A percentile compares a stretch with the other conserved stretches of the same genome.
Evolutionary conservation across 768 basidiomycete genomes (phyloP).

Genomic region (Leccinellum rugosiceps): DNA sequence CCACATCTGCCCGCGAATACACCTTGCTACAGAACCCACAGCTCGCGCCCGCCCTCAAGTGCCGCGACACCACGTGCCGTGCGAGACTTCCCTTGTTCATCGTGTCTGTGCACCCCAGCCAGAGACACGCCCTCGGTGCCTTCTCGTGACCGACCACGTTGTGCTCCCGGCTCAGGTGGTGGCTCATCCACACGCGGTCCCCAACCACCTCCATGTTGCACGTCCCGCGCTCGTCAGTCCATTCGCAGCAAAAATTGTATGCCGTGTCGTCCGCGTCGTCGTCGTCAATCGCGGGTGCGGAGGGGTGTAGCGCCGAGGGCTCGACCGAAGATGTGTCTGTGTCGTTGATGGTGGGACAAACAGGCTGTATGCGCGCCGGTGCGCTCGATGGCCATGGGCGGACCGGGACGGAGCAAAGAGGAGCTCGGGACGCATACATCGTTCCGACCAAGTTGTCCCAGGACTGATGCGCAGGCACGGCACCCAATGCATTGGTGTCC

Average conservation of each 20-base stretch:
- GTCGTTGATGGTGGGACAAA: background rate
- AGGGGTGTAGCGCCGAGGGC: background rate
- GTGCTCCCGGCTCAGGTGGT: constrained; percentile 21
- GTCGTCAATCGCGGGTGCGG: background rate
- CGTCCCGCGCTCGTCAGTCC: constrained; percentile 17
- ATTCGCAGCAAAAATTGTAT: constrained; percentile 14
- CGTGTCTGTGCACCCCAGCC: constrained; percentile 21
- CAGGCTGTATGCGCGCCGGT: background rate
- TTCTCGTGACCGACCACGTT: constrained; percentile 20
- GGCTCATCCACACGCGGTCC: constrained; percentile 22
- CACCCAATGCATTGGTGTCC: background rate
- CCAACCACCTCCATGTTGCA: constrained; percentile 21
- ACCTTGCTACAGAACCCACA: constrained; percentile 24
- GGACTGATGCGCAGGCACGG: background rate
- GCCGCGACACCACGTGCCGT: constrained; percentile 24
- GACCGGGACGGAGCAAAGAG: background rate
- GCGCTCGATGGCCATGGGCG: background rate
- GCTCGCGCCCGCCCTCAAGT: constrained; percentile 17
- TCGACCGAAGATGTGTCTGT: background rate
- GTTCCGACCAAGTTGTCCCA: constrained; percentile 8
- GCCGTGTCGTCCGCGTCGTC: constrained; percentile 13
- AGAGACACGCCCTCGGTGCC: constrained; percentile 13
- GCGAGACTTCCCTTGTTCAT: constrained; percentile 28
- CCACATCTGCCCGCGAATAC: constrained; percentile 26
- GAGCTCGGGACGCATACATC: background rate